These are phyloP conservation scores for Venturia carpophila DNA, from an alignment of 2,329 filamentous ascomycete species.

Conservation along the genomic window DNA sequence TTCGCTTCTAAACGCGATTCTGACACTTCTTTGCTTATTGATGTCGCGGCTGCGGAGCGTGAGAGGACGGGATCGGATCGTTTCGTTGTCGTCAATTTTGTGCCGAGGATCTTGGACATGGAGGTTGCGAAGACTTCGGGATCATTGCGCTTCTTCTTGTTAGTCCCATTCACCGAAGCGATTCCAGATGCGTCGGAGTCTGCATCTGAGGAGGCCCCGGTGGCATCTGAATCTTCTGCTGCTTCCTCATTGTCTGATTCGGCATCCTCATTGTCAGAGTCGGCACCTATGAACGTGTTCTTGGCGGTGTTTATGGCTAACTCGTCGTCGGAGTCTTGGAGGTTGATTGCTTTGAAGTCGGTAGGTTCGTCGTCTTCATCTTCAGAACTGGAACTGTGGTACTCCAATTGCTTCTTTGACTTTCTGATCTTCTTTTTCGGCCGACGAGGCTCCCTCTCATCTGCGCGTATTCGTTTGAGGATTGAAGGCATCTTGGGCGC, in stretches of 20 bases:
- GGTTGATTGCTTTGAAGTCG: conserved; percentile 26
- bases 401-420: conserved; percentile 54
- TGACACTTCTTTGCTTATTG: conserved; percentile 62
- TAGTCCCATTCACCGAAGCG: conserved; percentile 28
- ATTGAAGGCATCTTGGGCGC: conserved; percentile 29
- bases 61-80: conserved; percentile 86
- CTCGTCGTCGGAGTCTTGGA: conserved; percentile 33
- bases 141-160: conserved; percentile 81
- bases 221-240: conserved; percentile 34
- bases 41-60: conserved; percentile 65
- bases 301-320: conserved; percentile 20
- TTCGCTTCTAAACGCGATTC: conserved; percentile 75
- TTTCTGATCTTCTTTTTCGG: conserved; percentile 36
- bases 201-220: conserved; percentile 24
- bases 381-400: conserved; percentile 58
- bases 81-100: conserved; percentile 75
- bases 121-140: conserved; percentile 85
- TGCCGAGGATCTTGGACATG: conserved; percentile 84
- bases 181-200: conserved; percentile 26
- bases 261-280: conserved; percentile 18
- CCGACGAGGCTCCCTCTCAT: conserved; percentile 34
- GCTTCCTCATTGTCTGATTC: conserved; percentile 28
- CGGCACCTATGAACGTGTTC: conserved; percentile 14
- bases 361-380: conserved; percentile 35
- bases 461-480: conserved; percentile 50